Conservation (phyloP, 331 rosid species). For the Rosa hybrid region DNA sequence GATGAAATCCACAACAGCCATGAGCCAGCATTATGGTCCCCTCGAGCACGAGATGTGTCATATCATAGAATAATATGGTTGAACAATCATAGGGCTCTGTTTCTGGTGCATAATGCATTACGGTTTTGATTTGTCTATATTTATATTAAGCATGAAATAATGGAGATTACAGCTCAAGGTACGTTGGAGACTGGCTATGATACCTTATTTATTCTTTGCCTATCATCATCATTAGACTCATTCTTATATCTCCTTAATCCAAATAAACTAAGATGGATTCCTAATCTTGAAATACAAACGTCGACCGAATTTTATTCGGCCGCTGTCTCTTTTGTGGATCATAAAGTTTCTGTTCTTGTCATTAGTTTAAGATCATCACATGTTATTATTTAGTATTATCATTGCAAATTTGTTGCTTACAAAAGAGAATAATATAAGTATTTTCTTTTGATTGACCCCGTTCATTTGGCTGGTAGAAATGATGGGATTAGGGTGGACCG, state of each 20-base stretch:
- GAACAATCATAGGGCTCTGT: neutral
- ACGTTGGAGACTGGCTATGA: neutral
- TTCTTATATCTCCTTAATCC: neutral
- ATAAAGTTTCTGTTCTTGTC: neutral
- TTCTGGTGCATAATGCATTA: neutral
- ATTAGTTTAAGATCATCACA: neutral
- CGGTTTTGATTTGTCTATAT: neutral
- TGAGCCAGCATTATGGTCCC: neutral
- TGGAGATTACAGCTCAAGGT: neutral
- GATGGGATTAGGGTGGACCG: neutral
- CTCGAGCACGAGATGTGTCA: neutral
- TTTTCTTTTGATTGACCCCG: neutral
- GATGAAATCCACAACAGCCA: constrained; percentile 16
- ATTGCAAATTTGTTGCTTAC: neutral
- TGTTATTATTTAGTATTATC: neutral
- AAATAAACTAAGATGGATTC: constrained; percentile 8
- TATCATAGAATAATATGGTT: neutral
- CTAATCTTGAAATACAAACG: neutral
- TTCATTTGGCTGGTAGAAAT: neutral
- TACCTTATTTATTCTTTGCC: neutral
- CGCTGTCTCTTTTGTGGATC: neutral
- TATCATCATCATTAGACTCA: neutral
- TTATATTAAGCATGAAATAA: neutral
- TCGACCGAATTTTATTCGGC: neutral
- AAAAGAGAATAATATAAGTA: neutral